Evolutionary conservation across 1,284 basidiomycete genomes (phyloP).

Genomic region (Trametes sp.): DNA sequence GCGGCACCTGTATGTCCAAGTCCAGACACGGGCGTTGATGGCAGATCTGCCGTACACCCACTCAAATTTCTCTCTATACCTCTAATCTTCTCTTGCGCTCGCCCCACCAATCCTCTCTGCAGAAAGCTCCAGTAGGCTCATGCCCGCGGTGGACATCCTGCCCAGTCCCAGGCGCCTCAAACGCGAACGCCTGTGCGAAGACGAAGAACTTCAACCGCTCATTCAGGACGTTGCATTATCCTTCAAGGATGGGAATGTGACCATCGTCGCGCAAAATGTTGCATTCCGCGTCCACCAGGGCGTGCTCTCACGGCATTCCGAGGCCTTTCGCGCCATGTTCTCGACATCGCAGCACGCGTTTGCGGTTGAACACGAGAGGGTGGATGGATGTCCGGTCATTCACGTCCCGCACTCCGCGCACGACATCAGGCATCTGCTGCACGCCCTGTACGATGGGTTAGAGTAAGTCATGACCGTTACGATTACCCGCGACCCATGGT

Average conservation of each 20-base stretch:
- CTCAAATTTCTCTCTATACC: too few species aligned
- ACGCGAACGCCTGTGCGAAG: background rate
- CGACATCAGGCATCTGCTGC: constrained; percentile 19
- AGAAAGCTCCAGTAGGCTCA: too few species aligned
- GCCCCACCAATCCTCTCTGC: too few species aligned
- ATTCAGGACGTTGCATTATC: background rate
- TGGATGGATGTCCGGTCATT: constrained; percentile 14
- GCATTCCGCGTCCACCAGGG: constrained; percentile 7
- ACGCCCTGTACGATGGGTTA: constrained; percentile 13
- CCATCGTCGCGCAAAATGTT: background rate
- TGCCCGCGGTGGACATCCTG: too few species aligned
- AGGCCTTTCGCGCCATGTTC: constrained; percentile 15
- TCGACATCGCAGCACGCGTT: constrained; percentile 5
- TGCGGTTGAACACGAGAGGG: background rate
- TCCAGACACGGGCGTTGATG: too few species aligned
- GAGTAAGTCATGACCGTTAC: background rate
- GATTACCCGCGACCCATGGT: too few species aligned
- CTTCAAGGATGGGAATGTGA: constrained; percentile 4
- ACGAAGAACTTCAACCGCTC: background rate
- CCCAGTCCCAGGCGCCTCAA: background rate
- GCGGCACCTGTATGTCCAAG: too few species aligned
- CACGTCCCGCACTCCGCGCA: constrained; percentile 15
- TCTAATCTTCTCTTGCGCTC: too few species aligned
- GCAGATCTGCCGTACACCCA: too few species aligned
- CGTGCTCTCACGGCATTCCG: constrained; percentile 1